Conservation (phyloP, 176 grass and related monocot species). For the Eremochloa ophiuroides region DNA sequence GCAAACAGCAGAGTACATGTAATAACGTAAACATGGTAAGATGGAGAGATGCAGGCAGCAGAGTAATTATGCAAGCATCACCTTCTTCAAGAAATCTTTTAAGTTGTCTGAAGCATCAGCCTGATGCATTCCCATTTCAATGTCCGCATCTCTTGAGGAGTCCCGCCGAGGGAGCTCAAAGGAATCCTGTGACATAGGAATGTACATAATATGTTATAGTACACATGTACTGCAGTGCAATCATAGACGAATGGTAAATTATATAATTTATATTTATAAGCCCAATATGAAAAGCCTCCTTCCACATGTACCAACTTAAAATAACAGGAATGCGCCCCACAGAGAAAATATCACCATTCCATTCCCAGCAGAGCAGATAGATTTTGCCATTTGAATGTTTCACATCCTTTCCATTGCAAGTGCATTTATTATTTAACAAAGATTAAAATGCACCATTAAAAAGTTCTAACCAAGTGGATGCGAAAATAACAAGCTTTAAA, state of each 20-base stretch:
- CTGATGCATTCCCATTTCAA: constrained; percentile 78
- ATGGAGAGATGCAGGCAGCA: not conserved
- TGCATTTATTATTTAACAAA: not conserved
- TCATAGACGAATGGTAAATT: not conserved
- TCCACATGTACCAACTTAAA: not conserved
- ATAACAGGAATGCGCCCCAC: not conserved
- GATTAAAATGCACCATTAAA: not conserved
- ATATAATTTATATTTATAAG: not conserved
- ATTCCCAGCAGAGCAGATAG: not conserved
- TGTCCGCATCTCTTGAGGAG: constrained; percentile 60
- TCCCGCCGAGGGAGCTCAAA: constrained; percentile 63
- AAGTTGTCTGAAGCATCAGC: constrained; percentile 61
- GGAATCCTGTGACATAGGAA: constrained; percentile 55
- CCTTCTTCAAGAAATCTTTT: constrained; percentile 83
- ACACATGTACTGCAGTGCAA: not conserved
- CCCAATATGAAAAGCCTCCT: not conserved
- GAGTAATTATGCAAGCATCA: constrained; percentile 15
- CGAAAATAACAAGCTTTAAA: constrained; percentile 1
- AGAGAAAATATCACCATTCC: not conserved
- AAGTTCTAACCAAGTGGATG: not conserved
- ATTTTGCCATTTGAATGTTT: no score
- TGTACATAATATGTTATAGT: not conserved
- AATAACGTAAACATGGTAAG: not conserved
- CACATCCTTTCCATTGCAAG: not conserved
- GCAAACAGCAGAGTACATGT: not conserved